Evolutionary conservation across 2,329 filamentous ascomycete species (phyloP).

Genomic region (Chlorencoelia australis): DNA sequence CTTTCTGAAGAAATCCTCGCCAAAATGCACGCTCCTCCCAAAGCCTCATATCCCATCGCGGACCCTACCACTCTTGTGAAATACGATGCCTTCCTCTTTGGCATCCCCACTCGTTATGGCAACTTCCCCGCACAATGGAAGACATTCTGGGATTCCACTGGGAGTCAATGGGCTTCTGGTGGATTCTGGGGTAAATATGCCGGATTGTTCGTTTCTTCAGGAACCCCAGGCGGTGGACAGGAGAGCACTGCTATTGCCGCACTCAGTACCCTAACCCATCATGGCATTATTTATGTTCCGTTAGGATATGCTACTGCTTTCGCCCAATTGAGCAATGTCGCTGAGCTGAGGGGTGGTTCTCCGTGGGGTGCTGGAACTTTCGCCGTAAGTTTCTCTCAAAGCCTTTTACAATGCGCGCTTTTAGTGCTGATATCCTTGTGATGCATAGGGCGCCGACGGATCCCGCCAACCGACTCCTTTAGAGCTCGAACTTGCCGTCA

Average conservation of each 20-base stretch:
- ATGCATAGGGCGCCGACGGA: conserved; percentile 56
- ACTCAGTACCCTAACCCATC: conserved; percentile 81
- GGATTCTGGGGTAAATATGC: conserved; percentile 80
- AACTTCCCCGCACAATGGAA: conserved; percentile 98
- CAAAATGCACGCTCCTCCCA: conserved; percentile 86
- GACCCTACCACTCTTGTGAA: conserved; percentile 48
- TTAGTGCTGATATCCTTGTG: too few species aligned
- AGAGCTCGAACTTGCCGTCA: conserved; percentile 70
- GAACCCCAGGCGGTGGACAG: conserved; percentile 76
- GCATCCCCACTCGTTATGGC: conserved; percentile 91
- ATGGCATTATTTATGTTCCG: conserved; percentile 95
- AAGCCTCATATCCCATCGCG: conserved; percentile 58
- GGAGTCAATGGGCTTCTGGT: conserved; percentile 71
- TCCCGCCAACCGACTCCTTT: conserved; percentile 66
- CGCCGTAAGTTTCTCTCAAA: conserved; percentile 39
- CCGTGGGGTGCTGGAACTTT: conserved; percentile 95
- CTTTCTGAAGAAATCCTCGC: conserved; percentile 69
- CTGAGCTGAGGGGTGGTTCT: conserved; percentile 74
- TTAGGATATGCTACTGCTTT: conserved; percentile 84
- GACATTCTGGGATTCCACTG: conserved; percentile 76
- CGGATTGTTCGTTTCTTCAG: conserved; percentile 86
- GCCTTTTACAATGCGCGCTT: neutral
- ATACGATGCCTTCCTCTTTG: conserved; percentile 86
- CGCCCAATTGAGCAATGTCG: conserved; percentile 58
- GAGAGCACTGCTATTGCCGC: conserved; percentile 74